Evolutionary conservation across 768 basidiomycete species (phyloP).

Genomic region (Chalciporus piperatus): DNA sequence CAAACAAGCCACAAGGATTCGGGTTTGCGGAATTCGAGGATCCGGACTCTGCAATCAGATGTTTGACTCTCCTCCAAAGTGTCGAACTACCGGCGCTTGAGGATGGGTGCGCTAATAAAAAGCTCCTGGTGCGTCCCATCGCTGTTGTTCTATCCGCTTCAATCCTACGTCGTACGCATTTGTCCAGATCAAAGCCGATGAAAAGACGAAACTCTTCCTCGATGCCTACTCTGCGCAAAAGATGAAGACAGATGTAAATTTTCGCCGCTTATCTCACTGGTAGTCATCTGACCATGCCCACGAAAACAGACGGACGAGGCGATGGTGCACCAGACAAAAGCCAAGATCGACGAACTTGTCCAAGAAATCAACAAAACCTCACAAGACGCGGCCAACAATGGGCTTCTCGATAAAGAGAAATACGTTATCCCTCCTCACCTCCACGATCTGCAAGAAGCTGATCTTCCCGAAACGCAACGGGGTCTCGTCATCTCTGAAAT

Average conservation of each 20-base stretch:
- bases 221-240: constrained; percentile 81
- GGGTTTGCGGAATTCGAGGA: constrained; percentile 97
- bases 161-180: constrained; percentile 39
- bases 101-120: constrained; percentile 60
- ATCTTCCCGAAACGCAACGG: constrained; percentile 90
- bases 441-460: constrained; percentile 93
- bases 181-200: constrained; percentile 87
- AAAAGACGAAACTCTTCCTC: constrained; percentile 86
- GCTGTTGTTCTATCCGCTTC: constrained; percentile 10
- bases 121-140: constrained; percentile 59
- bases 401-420: constrained; percentile 80
- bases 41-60: constrained; percentile 85
- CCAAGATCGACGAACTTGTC: constrained; percentile 62
- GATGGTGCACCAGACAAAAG: constrained; percentile 57
- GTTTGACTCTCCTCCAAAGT: constrained; percentile 60
- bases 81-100: constrained; percentile 61
- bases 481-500: constrained; percentile 96
- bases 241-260: constrained; percentile 77
- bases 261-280: background rate
- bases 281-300: background rate
- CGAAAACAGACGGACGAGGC: constrained; percentile 65
- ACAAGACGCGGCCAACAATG: constrained; percentile 70
- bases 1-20: constrained; percentile 93
- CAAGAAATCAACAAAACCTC: constrained; percentile 69
- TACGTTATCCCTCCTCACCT: constrained; percentile 94